Percentiles rank a stretch among this genome's conserved stretches.
These are phyloP conservation scores for Penicillium antarcticum DNA, from an alignment of 495 filamentous ascomycete genomes.

Conservation along the genomic window DNA sequence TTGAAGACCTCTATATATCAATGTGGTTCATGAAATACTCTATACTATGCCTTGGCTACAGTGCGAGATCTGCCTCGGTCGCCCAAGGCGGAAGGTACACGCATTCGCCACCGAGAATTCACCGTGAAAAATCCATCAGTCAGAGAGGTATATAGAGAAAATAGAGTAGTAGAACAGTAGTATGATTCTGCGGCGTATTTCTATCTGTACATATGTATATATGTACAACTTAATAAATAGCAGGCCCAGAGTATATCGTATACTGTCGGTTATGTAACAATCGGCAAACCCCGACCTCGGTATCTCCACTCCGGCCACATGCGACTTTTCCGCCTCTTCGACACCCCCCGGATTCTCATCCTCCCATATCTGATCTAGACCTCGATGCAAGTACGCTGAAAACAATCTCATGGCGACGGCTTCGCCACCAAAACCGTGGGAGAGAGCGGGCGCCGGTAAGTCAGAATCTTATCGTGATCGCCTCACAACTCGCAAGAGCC, in stretches of 20 bases:
- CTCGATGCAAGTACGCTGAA: constrained; percentile 35
- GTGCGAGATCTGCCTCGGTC: constrained; percentile 7
- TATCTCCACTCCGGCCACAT: constrained; percentile 32
- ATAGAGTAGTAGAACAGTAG: not conserved
- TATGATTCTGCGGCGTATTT: too few relatives aligned
- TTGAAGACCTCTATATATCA: too few relatives aligned
- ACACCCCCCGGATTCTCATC: constrained; percentile 15
- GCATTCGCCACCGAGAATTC: constrained; percentile 23
- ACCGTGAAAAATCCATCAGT: too few relatives aligned
- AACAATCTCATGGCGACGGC: constrained; percentile 48
- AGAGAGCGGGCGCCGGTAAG: constrained; percentile 67
- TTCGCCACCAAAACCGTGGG: constrained; percentile 96
- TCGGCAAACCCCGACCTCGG: constrained; percentile 30
- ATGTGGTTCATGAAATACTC: not conserved
- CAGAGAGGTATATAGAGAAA: not conserved
- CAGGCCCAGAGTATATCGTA: too few relatives aligned
- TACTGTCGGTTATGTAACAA: too few relatives aligned
- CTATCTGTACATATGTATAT: too few relatives aligned
- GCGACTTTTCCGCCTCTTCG: constrained; percentile 16
- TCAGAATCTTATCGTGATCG: not conserved
- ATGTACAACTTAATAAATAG: too few relatives aligned
- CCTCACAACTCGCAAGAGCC: constrained; percentile 1
- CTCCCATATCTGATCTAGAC: constrained; percentile 8
- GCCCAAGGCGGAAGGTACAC: not conserved
- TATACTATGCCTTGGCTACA: not conserved